Base-by-base conservation (phyloP, 176 grass and related monocot species). In the Lolium multiflorum region DNA sequence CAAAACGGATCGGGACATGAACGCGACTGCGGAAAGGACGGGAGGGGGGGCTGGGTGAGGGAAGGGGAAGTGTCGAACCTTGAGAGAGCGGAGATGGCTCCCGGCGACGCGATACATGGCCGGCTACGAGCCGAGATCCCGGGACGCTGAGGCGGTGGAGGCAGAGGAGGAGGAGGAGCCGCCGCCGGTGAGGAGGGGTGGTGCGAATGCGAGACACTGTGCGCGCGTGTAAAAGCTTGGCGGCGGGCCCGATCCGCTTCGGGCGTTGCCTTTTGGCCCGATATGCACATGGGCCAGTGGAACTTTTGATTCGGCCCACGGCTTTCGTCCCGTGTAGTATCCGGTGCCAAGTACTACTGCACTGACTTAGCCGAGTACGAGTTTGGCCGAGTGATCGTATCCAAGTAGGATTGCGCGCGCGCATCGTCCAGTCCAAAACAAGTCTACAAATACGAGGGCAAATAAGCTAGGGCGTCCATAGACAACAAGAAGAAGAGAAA, bases 101-200 rank as follows among this genome's bases (percentile, higher is more conserved):
- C 74, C 87, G 0, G 60, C 89, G 18, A 80, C 82, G 63, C 90
- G 88, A 50, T 94, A 77, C 93, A 92, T 92, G 82, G 41, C 86
- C 58, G 21, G 60, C 62, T 60, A 15, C 68, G 85, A 66, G 21
- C 18, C 56, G 74, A 86, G 61, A 24, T 46, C 58, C 82, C 81
- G 52, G 16, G 44, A 65, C 63, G 37, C 63, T 3, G 56, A 22
- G 44, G 49, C 71, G 76, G 54, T 21, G 81, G 63, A 15, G 24
- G 61, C 14, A 1, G 71, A 50, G 49, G 22, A 14, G 10, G 78
- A 76, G 49, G 64, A 62, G 60, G 16, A 41, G 77, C 7, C n/a
- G 70, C 77, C 63, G 70, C 21, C 77, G 81, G 52, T 21, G 85
- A 85, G 68, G 85, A 85, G 68, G 57, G 73, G 51, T 82, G 64